These are phyloP conservation scores for Gloeopeniophorella convolvens DNA, from an alignment of 768 basidiomycete genomes.

Conservation along the genomic window DNA sequence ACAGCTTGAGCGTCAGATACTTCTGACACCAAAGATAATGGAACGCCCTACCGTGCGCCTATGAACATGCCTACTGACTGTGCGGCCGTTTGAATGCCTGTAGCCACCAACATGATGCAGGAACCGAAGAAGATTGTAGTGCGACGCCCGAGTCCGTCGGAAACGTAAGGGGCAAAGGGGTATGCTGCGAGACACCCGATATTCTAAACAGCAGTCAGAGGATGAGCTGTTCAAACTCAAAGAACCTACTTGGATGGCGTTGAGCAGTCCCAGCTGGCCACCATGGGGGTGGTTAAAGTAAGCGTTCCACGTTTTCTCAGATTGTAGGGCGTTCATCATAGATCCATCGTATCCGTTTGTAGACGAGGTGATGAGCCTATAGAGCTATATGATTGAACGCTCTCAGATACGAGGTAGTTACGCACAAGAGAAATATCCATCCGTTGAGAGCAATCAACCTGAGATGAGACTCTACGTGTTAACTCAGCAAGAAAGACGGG, in stretches of 20 bases:
- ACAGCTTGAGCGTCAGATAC: too few species aligned
- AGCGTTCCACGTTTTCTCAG: too few species aligned
- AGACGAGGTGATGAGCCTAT: too few species aligned
- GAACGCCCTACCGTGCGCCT: slow-evolving; percentile 51
- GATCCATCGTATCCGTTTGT: too few species aligned
- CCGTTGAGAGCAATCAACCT: slow-evolving; percentile 56
- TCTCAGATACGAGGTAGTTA: too few species aligned
- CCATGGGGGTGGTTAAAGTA: too few species aligned
- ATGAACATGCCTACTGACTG: slow-evolving; percentile 74
- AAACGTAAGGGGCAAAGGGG: slow-evolving; percentile 64
- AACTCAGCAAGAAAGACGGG: too few species aligned
- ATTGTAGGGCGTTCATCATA: too few species aligned
- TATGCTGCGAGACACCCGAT: slow-evolving; percentile 63
- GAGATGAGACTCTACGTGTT: neutral
- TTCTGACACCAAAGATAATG: too few species aligned
- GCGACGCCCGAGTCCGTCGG: slow-evolving; percentile 68
- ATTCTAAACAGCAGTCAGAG: slow-evolving; percentile 37
- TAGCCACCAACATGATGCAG: slow-evolving; percentile 61
- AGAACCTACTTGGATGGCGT: too few species aligned
- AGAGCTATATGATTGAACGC: too few species aligned
- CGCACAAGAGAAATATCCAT: too few species aligned
- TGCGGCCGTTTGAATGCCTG: slow-evolving; percentile 64
- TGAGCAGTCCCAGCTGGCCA: slow-evolving; percentile 57
- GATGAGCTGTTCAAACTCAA: neutral
- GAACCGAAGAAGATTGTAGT: slow-evolving; percentile 62